Evolutionary conservation across 345 rosid genomes (phyloP).

Genomic region (Eucalyptus marginata): DNA sequence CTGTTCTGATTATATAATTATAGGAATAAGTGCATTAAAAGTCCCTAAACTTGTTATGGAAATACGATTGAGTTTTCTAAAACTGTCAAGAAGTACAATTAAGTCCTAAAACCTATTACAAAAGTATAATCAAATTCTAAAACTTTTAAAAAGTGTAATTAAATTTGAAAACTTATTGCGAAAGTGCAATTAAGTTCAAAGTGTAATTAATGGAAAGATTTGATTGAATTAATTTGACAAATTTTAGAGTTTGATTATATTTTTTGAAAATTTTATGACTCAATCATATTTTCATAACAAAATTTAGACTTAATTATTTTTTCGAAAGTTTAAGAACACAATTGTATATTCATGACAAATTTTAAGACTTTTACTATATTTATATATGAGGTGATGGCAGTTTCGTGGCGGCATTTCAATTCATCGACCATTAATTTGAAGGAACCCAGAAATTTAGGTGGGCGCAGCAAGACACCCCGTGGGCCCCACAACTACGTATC

Average conservation of each 20-base stretch:
- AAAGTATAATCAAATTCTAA: rapidly evolving
- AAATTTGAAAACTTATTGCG: rapidly evolving
- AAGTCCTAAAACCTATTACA: too few relatives aligned
- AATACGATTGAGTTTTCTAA: too few relatives aligned
- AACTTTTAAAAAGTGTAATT: too few relatives aligned
- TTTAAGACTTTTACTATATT: rapidly evolving
- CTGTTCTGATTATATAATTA: background rate
- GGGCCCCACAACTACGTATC: background rate
- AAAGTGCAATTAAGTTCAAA: rapidly evolving
- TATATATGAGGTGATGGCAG: too few relatives aligned
- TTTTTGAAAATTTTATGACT: too few relatives aligned
- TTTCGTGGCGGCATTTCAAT: background rate
- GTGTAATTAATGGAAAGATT: rapidly evolving
- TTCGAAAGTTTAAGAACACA: rapidly evolving
- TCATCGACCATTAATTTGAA: background rate
- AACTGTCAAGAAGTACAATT: too few relatives aligned
- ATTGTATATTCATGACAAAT: rapidly evolving
- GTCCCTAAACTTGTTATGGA: too few relatives aligned
- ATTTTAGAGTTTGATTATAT: too few relatives aligned
- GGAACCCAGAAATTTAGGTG: background rate
- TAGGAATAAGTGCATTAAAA: too few relatives aligned
- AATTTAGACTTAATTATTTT: too few relatives aligned
- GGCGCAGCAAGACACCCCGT: background rate
- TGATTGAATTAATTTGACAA: rapidly evolving
- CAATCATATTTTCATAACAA: too few relatives aligned